Conservation (phyloP, 2,329 filamentous ascomycete species). For the Paraphoma chrysanthemicola region DNA sequence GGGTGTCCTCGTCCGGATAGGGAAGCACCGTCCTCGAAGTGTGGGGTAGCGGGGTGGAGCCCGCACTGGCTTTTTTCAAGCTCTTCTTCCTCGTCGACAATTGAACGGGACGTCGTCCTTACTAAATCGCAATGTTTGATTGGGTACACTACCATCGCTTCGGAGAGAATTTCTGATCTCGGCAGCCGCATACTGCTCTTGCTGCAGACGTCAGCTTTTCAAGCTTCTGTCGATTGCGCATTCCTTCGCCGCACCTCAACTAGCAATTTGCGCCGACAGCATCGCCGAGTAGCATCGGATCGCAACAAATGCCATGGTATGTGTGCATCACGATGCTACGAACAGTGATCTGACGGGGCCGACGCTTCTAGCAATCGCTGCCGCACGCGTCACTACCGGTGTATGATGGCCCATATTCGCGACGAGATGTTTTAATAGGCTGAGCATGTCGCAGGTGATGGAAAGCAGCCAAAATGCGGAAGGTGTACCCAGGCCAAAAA, state of each 20-base stretch:
- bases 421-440: conserved; percentile 1
- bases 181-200: conserved; percentile 2
- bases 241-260: conserved; percentile 8
- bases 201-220: background rate
- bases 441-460: conserved; percentile 39
- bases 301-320: conserved; percentile 45
- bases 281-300: conserved; percentile 7
- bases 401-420: conserved; percentile 20
- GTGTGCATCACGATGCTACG: background rate
- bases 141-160: conserved; percentile 12
- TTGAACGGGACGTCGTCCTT: conserved; percentile 8
- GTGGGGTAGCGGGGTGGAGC: conserved; percentile 27
- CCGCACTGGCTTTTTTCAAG: conserved; percentile 7
- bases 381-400: conserved; percentile 48
- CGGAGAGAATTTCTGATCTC: conserved; percentile 21
- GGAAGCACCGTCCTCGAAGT: conserved; percentile 1
- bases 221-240: background rate
- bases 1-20: conserved; percentile 17
- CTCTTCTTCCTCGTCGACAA: conserved; percentile 7
- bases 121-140: conserved; percentile 27
- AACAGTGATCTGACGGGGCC: background rate
- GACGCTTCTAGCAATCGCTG: conserved; percentile 41
- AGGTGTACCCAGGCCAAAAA: conserved; percentile 43
- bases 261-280: conserved; percentile 32
- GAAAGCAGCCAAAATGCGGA: conserved; percentile 42